Evolutionary conservation across 2,329 filamentous ascomycete species (phyloP), one percentile per base, ranked within the genome.

Genomic region (Onygena corvina): DNA sequence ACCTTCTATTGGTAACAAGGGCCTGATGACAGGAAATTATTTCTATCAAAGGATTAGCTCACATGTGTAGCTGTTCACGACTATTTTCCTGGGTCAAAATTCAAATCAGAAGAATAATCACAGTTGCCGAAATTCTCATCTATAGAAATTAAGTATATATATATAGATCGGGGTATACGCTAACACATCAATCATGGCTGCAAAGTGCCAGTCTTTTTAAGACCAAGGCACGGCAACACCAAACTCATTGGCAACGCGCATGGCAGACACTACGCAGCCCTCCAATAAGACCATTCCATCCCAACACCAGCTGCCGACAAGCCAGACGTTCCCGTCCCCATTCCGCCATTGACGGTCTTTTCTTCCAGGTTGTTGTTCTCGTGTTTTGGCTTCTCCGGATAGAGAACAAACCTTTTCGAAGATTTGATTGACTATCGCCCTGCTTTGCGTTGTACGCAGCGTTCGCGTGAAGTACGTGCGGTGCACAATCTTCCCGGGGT

Each of bases 211-310:
- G n/a, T n/a, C n/a, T n/a, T n/a, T 20, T 16, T 21, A 14, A 16
- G 30, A 16, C 65, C 65, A 68, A 2, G 65, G 64, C 4, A 65
- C 60, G n/a, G 63, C 56, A 3, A 80, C 71, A 4, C 64, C 74
- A 56, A 80, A 70, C 9, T 68, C 70, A n/a, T 63, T 55, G 0
- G 76, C 77, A 38, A 80, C 67, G 29, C 71, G 67, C 69, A 76
- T 75, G 1, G 77, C 76, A 5, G 76, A 80, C 1, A 76, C 68
- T 2, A 80, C 65, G 49, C 77, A 81, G 1, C 78, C 78, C 58
- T 80, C 77, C 2, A 81, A 60, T 12, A 81, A 55, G 1, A 81
- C 76, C 76, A 81, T 76, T 2, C 77, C 77, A 59, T 81, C 77
- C 77, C 77, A 80, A 55, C 76, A 81, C 78, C 77, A 81, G 0